A percentile compares a stretch with the other conserved stretches of the same genome.
Conservation (phyloP, 2,329 filamentous ascomycete species). For the Fusarium citri region DNA sequence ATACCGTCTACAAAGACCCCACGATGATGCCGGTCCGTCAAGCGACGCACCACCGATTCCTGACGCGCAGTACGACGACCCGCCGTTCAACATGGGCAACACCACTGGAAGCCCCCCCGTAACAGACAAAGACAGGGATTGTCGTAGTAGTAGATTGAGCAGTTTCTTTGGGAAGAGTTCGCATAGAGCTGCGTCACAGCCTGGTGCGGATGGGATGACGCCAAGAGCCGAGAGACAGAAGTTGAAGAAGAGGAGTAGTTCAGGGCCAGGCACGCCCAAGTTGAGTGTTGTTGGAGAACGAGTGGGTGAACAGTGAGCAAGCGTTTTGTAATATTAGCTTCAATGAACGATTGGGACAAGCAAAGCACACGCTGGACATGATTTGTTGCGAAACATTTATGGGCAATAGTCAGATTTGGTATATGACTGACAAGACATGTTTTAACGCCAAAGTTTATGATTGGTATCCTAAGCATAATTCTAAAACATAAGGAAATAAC, state of each 20-base stretch:
- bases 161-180: constrained; percentile 31
- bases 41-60: neutral
- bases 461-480: neutral
- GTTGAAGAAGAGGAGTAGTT: constrained; percentile 41
- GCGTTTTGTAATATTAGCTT: neutral
- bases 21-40: neutral
- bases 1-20: constrained; percentile 21
- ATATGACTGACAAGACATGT: neutral
- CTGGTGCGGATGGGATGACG: neutral
- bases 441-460: neutral
- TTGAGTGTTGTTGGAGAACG: constrained; percentile 38
- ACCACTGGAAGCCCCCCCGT: constrained; percentile 7
- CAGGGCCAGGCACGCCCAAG: constrained; percentile 13
- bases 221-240: constrained; percentile 34
- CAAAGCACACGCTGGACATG: neutral
- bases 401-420: neutral
- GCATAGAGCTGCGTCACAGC: constrained; percentile 1
- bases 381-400: neutral
- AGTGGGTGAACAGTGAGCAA: neutral
- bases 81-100: constrained; percentile 8
- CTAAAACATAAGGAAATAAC: neutral
- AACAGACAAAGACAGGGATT: constrained; percentile 22
- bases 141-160: constrained; percentile 22
- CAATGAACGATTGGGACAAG: neutral
- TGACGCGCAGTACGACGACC: constrained; percentile 8